Evolutionary conservation across 2,329 filamentous ascomycete species (phyloP).

Genomic region (Aureobasidium pullulans): DNA sequence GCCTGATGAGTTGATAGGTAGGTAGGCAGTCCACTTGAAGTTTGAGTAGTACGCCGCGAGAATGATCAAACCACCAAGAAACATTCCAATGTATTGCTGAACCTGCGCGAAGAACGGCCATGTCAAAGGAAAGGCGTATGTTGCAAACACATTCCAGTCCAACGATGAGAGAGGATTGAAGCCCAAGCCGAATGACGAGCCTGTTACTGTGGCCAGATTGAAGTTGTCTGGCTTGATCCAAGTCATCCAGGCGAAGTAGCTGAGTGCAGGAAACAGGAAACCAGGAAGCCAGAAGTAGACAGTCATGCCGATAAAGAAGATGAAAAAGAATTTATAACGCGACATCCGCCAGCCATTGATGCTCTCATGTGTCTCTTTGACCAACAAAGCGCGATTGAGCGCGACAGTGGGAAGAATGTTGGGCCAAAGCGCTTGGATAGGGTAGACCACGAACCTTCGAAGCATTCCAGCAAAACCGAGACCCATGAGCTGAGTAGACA

Average conservation of each 20-base stretch:
- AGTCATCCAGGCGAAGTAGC: constrained; percentile 80
- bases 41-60: constrained; percentile 61
- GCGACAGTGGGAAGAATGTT: constrained; percentile 78
- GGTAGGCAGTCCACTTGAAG: constrained; percentile 70
- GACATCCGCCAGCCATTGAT: constrained; percentile 79
- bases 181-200: not conserved
- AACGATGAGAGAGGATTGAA: not conserved
- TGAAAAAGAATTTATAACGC: constrained; percentile 68
- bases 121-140: not conserved
- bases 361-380: constrained; percentile 52
- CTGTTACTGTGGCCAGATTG: not conserved
- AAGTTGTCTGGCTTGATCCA: constrained; percentile 73
- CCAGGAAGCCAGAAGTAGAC: constrained; percentile 80
- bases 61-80: not conserved
- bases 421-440: constrained; percentile 86
- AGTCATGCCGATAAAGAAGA: constrained; percentile 61
- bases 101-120: not conserved
- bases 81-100: not conserved
- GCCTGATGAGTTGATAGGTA: constrained; percentile 75
- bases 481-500: constrained; percentile 81
- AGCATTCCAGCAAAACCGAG: constrained; percentile 80
- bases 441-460: constrained; percentile 70
- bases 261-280: constrained; percentile 71
- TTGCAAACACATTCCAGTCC: not conserved
- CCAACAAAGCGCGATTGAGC: constrained; percentile 69